phyloP scores from a whole-genome alignment of 106 monocot genomes.

The Iris macrosiphon region DNA sequence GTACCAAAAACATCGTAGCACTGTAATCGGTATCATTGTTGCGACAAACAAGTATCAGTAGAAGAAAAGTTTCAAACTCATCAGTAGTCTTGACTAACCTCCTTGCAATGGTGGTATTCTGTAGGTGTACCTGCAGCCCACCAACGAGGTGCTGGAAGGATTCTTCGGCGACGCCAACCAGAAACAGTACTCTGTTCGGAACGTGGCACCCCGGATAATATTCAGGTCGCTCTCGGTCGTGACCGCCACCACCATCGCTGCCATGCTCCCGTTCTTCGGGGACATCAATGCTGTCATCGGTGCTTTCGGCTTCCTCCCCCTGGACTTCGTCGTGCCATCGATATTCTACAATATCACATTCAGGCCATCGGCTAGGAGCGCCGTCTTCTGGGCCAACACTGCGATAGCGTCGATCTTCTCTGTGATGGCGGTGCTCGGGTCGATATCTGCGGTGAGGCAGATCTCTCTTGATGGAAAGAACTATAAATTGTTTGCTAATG shows the following conservation, averaged over 20 bases:
- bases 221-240: slow-evolving; percentile 55
- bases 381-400: slow-evolving; percentile 71
- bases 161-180: slow-evolving; percentile 50
- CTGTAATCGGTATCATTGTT: too few relatives aligned
- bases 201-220: slow-evolving; percentile 62
- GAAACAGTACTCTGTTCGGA: slow-evolving; percentile 57
- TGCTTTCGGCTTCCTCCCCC: slow-evolving; percentile 83
- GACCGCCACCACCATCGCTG: slow-evolving; percentile 49
- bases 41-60: too few relatives aligned
- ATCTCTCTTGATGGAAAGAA: slow-evolving; percentile 15
- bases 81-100: too few relatives aligned
- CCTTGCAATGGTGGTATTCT: background rate
- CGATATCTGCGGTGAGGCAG: slow-evolving; percentile 33
- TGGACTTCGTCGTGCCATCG: slow-evolving; percentile 74
- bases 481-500: slow-evolving; percentile 27
- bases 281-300: slow-evolving; percentile 82
- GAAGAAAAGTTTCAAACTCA: too few relatives aligned
- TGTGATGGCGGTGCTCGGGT: slow-evolving; percentile 31
- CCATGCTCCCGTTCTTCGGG: slow-evolving; percentile 97
- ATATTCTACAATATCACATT: slow-evolving; percentile 82
- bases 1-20: too few relatives aligned
- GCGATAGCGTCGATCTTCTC: slow-evolving; percentile 51
- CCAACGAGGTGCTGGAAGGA: slow-evolving; percentile 78
- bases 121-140: slow-evolving; percentile 86
- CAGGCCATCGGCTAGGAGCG: slow-evolving; percentile 40